Percentiles rank a stretch among this genome's conserved stretches.
Evolutionary conservation across 129 eudicot genomes (phyloP).

Genomic region (Glebionis coronaria): DNA sequence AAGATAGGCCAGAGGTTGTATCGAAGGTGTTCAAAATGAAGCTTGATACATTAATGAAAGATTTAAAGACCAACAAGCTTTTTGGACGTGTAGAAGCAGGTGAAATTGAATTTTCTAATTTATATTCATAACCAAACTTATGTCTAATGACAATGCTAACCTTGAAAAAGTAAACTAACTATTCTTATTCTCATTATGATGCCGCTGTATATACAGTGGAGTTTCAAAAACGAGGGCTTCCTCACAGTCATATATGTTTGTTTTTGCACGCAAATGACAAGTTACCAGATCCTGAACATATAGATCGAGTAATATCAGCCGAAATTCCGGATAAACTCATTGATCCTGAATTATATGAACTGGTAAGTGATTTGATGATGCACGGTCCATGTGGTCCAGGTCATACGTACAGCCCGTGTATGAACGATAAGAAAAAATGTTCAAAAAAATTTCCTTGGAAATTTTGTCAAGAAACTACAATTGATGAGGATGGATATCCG

Average conservation of each 20-base stretch:
- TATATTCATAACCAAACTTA: neutral
- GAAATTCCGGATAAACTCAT: neutral
- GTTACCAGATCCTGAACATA: neutral
- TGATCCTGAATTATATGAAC: conserved; percentile 1
- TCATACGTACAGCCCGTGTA: neutral
- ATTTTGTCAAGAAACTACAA: neutral
- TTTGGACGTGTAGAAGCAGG: conserved; percentile 16
- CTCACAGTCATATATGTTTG: neutral
- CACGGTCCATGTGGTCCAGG: conserved; percentile 8
- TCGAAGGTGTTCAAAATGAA: conserved; percentile 18
- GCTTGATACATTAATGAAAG: conserved; percentile 1
- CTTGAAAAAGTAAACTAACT: too few species aligned
- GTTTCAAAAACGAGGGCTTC: neutral
- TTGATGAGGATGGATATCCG: neutral
- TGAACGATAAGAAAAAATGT: neutral
- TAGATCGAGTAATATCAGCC: neutral
- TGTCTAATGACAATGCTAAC: too few species aligned
- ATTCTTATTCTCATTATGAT: too few species aligned
- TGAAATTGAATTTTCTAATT: neutral
- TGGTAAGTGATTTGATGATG: neutral
- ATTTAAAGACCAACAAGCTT: neutral
- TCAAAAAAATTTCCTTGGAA: neutral
- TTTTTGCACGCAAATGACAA: neutral
- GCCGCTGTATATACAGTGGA: neutral
- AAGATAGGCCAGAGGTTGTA: conserved; percentile 10